Evolutionary conservation across 306 rosid species (phyloP), one percentile per base, ranked within the genome.

Genomic region (Citrullus colocynthis): DNA sequence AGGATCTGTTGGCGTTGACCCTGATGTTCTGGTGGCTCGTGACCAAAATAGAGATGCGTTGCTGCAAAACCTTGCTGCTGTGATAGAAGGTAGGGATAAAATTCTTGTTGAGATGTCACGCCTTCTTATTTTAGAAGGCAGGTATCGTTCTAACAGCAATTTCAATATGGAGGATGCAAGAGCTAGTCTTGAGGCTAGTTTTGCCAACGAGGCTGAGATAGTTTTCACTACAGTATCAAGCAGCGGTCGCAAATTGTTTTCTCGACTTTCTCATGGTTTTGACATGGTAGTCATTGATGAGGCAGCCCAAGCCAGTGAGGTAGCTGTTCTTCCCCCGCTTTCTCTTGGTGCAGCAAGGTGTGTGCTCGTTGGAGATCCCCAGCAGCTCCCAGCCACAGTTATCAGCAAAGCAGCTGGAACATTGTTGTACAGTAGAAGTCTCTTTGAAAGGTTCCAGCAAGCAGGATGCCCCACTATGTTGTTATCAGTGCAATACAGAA

Each of bases 381-480:
- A 95, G 86, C 97, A 95, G 87, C 99, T 92, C 82, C 99, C 99
- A 39, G 97, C 99, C 13, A 95, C 97, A 28, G 99, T 95, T 82
- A 95, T 95, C 76, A 95, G 99, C 87, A 95, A 95, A 93, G 99
- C 99, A 28, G 97, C 99, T 36, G 99, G 99, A 78, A 95, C 97
- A 56, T 84, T 95, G 90, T 84, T 95, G 84, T 95, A 95, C 75
- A 95, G 97, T 84, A 87, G 99, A 80, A 95, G 99, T 81, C 97
- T 95, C 73, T 95, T 95, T 66, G 97, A 95, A 80, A 90, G 99
- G 84, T 95, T 95, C 88, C 99, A 92, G 86, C 97, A 84, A 74
- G 93, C 97, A 59, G 94, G 96, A 61, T 95, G 99, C 81, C 99
- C 97, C 2, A 90, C 99, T 54, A 95, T 95, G 93, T 82, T 95